Base-by-base conservation (phyloP, 1,139 yeast genomes). In the Geotrichum reessii region DNA sequence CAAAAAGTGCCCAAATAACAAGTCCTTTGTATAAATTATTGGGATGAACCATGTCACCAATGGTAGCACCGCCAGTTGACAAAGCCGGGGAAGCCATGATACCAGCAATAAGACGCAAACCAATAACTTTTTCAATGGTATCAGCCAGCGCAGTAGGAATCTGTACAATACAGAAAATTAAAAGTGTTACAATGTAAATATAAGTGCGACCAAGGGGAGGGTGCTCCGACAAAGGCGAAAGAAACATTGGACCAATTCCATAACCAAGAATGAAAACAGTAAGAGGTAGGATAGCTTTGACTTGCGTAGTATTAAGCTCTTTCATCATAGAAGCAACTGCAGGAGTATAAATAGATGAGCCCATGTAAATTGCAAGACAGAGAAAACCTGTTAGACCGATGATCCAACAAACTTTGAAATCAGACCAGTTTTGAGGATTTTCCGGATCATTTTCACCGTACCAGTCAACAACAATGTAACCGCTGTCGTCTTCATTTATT, bases 51-150 rank as follows among this genome's bases (percentile, higher is more conserved):
- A 82, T 57, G 74, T 70, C 51, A 69, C 83, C 66, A 76, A 50
- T 3, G 95, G 85, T 69, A 91, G 77, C 0, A 95, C 91, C 4
- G n/a, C n/a, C n/a, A n/a, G n/a, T n/a, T n/a, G n/a, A n/a, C n/a
- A n/a, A n/a, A n/a, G n/a, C n/a, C n/a, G 97, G 97, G 3, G 93
- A 83, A 0, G 95, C 88, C 60, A 87, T 78, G 37, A 86, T 77
- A 2, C 97, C 97, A 46, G 91, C 81, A 65, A 91, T 81, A 70
- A 90, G 87, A 65, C 97, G 78, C 56, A 88, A 74, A 1, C 89
- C 86, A 53, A 88, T 74, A 27, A 75, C 65, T 1, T 71, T 67
- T 2, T 72, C 71, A 47, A 85, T 77, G 63, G 83, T 83, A 31
- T 77, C 72, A 1, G 83, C 74, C 55, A 84, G 74, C 0, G 75